Percentiles rank a stretch among this genome's conserved stretches.
Conservation (phyloP, 208 protist species). For the Blastocrithidia nonstop region DNA sequence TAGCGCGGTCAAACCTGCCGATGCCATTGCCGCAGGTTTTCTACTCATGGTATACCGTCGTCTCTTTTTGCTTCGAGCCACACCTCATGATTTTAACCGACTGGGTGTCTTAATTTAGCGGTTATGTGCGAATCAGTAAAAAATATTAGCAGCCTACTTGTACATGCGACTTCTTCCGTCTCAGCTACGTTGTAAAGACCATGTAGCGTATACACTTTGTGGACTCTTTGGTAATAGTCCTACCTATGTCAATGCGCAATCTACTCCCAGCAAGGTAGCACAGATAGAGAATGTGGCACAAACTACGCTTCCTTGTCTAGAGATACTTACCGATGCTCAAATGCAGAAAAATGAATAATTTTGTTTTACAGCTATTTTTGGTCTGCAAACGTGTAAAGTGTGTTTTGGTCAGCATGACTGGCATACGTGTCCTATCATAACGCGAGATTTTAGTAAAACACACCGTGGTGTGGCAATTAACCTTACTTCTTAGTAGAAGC, state of each 20-base stretch:
- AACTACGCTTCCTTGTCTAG: constrained; percentile 7
- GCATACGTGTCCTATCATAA: constrained; percentile 65
- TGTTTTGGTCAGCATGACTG: constrained; percentile 68
- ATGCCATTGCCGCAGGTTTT: constrained; percentile 65
- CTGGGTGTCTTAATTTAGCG: constrained; percentile 34
- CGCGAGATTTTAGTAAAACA: constrained; percentile 43
- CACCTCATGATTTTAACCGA: constrained; percentile 50
- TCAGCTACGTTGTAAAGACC: constrained; percentile 6
- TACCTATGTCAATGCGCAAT: constrained; percentile 7
- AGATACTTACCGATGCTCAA: constrained; percentile 7
- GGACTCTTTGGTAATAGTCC: background rate
- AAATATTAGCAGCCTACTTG: constrained; percentile 64
- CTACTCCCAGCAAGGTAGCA: constrained; percentile 6
- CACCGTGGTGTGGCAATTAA: constrained; percentile 24
- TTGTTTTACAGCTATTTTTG: constrained; percentile 49
- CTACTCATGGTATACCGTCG: constrained; percentile 74
- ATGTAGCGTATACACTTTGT: background rate
- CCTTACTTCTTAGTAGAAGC: constrained; percentile 58
- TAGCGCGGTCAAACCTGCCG: constrained; percentile 26
- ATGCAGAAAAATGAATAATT: constrained; percentile 12
- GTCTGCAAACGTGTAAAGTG: constrained; percentile 44
- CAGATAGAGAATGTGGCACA: constrained; percentile 4
- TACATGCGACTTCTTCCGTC: constrained; percentile 56
- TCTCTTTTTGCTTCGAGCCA: constrained; percentile 48
- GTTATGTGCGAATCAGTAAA: constrained; percentile 53